Evolutionary conservation across 306 rosid genomes (phyloP).

Genomic region (Sesbania bispinosa): DNA sequence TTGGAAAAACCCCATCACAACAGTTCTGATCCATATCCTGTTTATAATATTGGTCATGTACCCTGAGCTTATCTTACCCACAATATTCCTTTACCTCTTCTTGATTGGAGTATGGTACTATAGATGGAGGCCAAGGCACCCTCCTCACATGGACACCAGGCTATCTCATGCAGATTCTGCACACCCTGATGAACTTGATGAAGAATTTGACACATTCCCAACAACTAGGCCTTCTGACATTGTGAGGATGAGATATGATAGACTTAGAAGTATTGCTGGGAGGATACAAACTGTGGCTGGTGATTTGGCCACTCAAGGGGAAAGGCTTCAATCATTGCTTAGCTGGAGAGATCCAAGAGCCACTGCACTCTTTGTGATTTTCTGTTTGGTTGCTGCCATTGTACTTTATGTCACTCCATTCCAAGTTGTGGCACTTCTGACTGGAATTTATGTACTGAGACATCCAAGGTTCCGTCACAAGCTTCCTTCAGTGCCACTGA

Average conservation of each 20-base stretch:
- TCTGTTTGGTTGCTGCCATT: slow-evolving; percentile 89
- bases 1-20: slow-evolving; percentile 94
- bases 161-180: slow-evolving; percentile 88
- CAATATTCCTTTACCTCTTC: slow-evolving; percentile 93
- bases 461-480: slow-evolving; percentile 97
- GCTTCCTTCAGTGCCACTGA: slow-evolving; percentile 95
- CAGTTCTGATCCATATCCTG: slow-evolving; percentile 80
- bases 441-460: slow-evolving; percentile 82
- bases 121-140: slow-evolving; percentile 97
- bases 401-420: slow-evolving; percentile 89
- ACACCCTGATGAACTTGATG: slow-evolving; percentile 89
- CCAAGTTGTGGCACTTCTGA: slow-evolving; percentile 87
- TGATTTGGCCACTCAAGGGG: slow-evolving; percentile 97
- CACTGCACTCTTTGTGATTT: slow-evolving; percentile 80
- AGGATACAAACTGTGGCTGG: slow-evolving; percentile 95
- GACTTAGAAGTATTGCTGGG: slow-evolving; percentile 91
- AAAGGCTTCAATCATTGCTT: slow-evolving; percentile 89
- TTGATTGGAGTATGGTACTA: slow-evolving; percentile 97
- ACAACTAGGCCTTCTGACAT: slow-evolving; percentile 72
- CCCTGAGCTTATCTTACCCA: slow-evolving; percentile 94
- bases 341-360: slow-evolving; percentile 99
- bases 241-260: slow-evolving; percentile 89
- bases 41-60: slow-evolving; percentile 91
- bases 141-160: slow-evolving; percentile 99
- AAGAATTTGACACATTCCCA: slow-evolving; percentile 94